These are phyloP conservation scores for Clonostachys rosea DNA, from an alignment of 2,329 filamentous ascomycete genomes.

Conservation along the genomic window DNA sequence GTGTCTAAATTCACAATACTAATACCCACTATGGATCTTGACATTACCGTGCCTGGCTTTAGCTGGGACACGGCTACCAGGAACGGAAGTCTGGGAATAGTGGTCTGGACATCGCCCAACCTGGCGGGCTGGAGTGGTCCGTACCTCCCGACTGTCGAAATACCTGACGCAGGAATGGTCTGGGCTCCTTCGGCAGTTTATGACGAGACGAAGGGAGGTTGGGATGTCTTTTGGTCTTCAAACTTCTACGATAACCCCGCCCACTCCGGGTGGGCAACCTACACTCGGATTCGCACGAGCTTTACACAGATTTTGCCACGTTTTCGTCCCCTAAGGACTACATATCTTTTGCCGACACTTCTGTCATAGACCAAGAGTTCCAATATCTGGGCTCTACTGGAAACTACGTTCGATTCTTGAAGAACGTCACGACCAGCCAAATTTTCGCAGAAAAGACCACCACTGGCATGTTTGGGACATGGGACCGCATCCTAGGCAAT, in stretches of 20 bases:
- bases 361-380: constrained; percentile 45
- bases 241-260: constrained; percentile 36
- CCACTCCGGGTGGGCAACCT: constrained; percentile 34
- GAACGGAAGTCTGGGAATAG: constrained; percentile 24
- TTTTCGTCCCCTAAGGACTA: constrained; percentile 40
- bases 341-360: constrained; percentile 25
- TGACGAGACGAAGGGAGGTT: constrained; percentile 26
- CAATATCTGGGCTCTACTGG: constrained; percentile 31
- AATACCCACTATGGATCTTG: constrained; percentile 16
- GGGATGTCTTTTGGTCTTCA: constrained; percentile 43
- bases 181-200: constrained; percentile 30
- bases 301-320: constrained; percentile 41
- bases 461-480: constrained; percentile 39
- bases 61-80: constrained; percentile 27
- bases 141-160: constrained; percentile 17
- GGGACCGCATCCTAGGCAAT: constrained; percentile 31
- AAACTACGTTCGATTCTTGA: constrained; percentile 40
- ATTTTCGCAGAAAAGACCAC: constrained; percentile 41
- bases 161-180: constrained; percentile 24
- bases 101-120: constrained; percentile 28
- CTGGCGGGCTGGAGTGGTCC: constrained; percentile 25
- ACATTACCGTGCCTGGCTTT: constrained; percentile 24
- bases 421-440: constrained; percentile 42
- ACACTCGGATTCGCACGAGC: constrained; percentile 40
- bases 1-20: not conserved